These are phyloP conservation scores for Pseudocercospora crystallina DNA, from an alignment of 2,329 filamentous ascomycete genomes.

Conservation along the genomic window DNA sequence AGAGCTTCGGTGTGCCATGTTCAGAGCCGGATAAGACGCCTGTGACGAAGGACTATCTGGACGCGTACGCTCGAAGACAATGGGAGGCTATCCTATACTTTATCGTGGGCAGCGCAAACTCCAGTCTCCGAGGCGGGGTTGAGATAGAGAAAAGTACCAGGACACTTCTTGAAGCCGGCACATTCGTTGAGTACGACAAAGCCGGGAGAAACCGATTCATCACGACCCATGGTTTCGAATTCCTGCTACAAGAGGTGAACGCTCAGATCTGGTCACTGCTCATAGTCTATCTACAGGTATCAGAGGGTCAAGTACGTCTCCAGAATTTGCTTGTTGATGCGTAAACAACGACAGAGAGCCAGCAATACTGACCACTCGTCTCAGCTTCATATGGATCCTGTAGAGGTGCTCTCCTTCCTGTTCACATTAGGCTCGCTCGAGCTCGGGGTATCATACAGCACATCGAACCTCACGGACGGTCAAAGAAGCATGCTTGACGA, in stretches of 20 bases:
- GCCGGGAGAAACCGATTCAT: constrained; percentile 57
- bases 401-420: constrained; percentile 93
- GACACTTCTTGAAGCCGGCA: constrained; percentile 74
- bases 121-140: constrained; percentile 50
- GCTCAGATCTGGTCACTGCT: constrained; percentile 96
- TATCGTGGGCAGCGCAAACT: constrained; percentile 74
- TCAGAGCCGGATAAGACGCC: constrained; percentile 60
- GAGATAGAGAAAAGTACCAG: constrained; percentile 70
- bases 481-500: constrained; percentile 88
- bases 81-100: constrained; percentile 98
- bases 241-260: constrained; percentile 90
- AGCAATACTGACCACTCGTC: constrained; percentile 8
- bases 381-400: constrained; percentile 72
- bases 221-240: constrained; percentile 90
- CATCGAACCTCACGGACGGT: constrained; percentile 74
- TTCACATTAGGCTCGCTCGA: constrained; percentile 94
- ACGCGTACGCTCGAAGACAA: constrained; percentile 80
- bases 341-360: background rate
- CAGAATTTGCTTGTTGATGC: background rate
- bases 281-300: constrained; percentile 87
- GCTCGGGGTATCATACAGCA: constrained; percentile 87
- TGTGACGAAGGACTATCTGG: constrained; percentile 71
- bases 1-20: constrained; percentile 88
- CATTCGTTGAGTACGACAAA: constrained; percentile 64
- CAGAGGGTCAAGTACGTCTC: constrained; percentile 41